Evolutionary conservation across 148 eudicot genomes (phyloP).

Genomic region (Rhododendron kiyosumense): DNA sequence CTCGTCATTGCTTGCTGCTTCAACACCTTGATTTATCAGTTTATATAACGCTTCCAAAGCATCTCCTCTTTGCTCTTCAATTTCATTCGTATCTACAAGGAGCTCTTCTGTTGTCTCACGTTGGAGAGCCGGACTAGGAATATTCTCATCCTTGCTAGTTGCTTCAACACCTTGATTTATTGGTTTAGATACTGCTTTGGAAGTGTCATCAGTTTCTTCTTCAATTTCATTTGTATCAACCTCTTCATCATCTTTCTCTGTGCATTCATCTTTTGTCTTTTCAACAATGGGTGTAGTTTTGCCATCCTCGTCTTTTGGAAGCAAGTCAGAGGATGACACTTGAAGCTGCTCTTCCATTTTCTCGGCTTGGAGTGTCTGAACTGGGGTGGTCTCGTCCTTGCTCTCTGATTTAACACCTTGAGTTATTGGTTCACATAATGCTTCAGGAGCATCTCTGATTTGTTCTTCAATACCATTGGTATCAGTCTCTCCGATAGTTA

Average conservation of each 20-base stretch:
- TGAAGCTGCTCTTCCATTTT: constrained; percentile 3
- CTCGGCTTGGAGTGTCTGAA: background rate
- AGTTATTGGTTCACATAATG: background rate
- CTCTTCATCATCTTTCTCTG: background rate
- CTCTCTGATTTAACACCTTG: constrained; percentile 1
- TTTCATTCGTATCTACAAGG: background rate
- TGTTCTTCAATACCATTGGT: background rate
- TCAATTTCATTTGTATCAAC: background rate
- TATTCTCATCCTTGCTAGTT: background rate
- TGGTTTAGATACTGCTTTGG: background rate
- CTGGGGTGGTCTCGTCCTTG: background rate
- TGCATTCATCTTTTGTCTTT: background rate
- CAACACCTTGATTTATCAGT: constrained; percentile 6
- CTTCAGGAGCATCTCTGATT: background rate
- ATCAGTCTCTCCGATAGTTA: background rate
- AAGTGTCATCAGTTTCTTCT: background rate
- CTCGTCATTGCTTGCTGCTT: constrained; percentile 2
- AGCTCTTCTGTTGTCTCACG: background rate
- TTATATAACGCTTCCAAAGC: background rate
- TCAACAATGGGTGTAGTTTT: background rate
- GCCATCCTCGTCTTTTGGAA: background rate
- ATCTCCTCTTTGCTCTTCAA: background rate
- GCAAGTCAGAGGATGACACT: background rate
- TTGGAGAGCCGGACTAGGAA: background rate
- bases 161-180: background rate